Evolutionary conservation across 768 basidiomycete genomes (phyloP), one percentile per base, ranked within the genome.

Genomic region (Naganishia friedmannii): DNA sequence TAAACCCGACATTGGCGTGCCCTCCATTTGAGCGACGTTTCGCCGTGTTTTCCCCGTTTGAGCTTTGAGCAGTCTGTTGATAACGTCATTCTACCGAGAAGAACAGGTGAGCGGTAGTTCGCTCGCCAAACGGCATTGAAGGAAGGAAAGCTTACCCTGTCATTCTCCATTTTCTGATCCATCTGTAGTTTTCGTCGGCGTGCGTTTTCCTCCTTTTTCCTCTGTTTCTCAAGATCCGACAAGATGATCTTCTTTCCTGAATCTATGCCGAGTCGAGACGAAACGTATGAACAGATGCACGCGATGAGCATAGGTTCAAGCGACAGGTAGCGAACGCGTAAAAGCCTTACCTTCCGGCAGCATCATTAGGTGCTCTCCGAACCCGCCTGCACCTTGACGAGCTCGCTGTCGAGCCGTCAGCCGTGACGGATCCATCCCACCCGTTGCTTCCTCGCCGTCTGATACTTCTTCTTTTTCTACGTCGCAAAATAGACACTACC

Each of bases 141-240:
- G 7, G 37, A 28, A 51, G 53, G 37, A 13, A 67, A 26, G 65
- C 77, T 51, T 53, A 78, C 79, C 74, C 79, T 78, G 42, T 81
- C 80, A 70, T 81, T 78, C 68, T 79, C 78, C 48, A 75, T 71
- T 68, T 75, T 77, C 71, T 81, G 78, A 65, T 81, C 80, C 23
- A 54, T 74, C 68, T 81, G 80, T 39, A 79, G 69, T 48, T 81
- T 81, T 28, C 80, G 68, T 53, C 76, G 65, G 28, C 80, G 34
- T 15, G 80, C 77, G n/a, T 72, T 75, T 66, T 81, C 80, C 71
- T 81, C 80, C 53, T 77, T 71, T 45, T 73, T 72, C 63, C 75
- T 65, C 28, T 71, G 51, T 45, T 73, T 70, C 66, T 81, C 80
- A n/a, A 76, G 74, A 51, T 81, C 80, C 2, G 80, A 78, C 63